Evolutionary conservation across 148 eudicot species (phyloP).

Genomic region (Bassia scoparia): DNA sequence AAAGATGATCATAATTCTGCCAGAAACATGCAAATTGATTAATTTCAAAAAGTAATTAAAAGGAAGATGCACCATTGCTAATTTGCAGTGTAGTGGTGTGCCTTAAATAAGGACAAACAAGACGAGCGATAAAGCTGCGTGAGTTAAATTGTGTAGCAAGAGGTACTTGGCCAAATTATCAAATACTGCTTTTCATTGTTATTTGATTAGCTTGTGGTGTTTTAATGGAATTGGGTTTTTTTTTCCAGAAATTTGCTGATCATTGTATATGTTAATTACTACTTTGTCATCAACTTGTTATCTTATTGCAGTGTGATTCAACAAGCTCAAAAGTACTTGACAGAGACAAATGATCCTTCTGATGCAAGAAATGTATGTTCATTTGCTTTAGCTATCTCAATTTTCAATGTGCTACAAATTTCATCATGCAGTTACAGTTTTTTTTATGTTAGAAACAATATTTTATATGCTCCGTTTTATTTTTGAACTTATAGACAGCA

Average conservation of each 20-base stretch:
- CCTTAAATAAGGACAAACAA: too few relatives aligned
- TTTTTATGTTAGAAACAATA: not conserved
- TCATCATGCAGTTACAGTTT: not conserved
- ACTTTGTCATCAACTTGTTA: not conserved
- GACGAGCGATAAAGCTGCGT: too few relatives aligned
- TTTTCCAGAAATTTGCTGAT: not conserved
- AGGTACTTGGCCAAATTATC: too few relatives aligned
- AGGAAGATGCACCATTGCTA: too few relatives aligned
- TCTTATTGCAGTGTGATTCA: conserved; percentile 60
- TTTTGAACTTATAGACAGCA: too few relatives aligned
- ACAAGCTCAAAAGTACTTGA: conserved; percentile 68
- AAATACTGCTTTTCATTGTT: not conserved
- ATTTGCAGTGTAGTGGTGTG: too few relatives aligned
- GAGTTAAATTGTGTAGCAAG: too few relatives aligned
- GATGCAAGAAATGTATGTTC: conserved; percentile 75
- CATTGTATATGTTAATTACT: not conserved
- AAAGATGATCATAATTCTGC: too few relatives aligned
- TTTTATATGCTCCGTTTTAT: not conserved
- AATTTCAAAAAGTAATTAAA: too few relatives aligned
- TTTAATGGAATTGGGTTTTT: not conserved
- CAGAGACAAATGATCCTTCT: conserved; percentile 55
- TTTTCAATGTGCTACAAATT: not conserved
- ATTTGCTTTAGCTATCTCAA: conserved; percentile 15
- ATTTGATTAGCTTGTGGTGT: not conserved
- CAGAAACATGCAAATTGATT: too few relatives aligned